A percentile compares a stretch with the other conserved stretches of the same genome.
These are phyloP conservation scores for Rhododendron ferrugineum DNA, from an alignment of 148 eudicot genomes.

Conservation along the genomic window DNA sequence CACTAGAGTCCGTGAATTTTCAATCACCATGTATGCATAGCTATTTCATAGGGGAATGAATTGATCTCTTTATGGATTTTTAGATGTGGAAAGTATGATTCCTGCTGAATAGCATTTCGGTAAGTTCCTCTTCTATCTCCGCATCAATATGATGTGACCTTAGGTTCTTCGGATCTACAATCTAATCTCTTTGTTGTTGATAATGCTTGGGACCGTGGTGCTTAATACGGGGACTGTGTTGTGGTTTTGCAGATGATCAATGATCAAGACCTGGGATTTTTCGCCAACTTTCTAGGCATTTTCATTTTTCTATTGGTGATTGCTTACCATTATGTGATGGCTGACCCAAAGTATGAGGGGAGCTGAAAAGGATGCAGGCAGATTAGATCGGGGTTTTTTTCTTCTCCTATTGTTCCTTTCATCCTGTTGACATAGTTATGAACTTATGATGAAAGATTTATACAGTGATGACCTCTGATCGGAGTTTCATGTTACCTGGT, in stretches of 20 bases:
- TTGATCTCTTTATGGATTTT: not conserved
- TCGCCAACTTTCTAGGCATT: slow-evolving; percentile 71
- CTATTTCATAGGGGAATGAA: not conserved
- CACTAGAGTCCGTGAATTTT: not conserved
- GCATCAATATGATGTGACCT: not conserved
- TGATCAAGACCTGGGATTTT: slow-evolving; percentile 70
- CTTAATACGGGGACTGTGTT: not conserved
- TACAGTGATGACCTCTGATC: not conserved
- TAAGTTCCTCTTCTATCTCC: not conserved
- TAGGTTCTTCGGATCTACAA: not conserved
- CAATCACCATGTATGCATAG: not conserved
- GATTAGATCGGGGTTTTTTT: not conserved
- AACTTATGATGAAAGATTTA: slow-evolving; percentile 6
- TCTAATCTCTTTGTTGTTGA: too few species aligned
- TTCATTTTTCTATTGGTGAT: slow-evolving; percentile 61
- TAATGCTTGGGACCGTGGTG: not conserved
- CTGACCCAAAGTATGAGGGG: slow-evolving; percentile 65
- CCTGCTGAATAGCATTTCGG: not conserved
- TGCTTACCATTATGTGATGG: slow-evolving; percentile 75
- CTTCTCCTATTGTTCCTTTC: not conserved
- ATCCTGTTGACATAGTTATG: not conserved
- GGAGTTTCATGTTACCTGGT: not conserved
- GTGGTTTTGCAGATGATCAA: slow-evolving; percentile 55
- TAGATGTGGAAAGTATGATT: not conserved
- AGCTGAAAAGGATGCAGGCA: slow-evolving; percentile 18